Evolutionary conservation across 306 rosid genomes (phyloP).

Genomic region (Lupinus albus): DNA sequence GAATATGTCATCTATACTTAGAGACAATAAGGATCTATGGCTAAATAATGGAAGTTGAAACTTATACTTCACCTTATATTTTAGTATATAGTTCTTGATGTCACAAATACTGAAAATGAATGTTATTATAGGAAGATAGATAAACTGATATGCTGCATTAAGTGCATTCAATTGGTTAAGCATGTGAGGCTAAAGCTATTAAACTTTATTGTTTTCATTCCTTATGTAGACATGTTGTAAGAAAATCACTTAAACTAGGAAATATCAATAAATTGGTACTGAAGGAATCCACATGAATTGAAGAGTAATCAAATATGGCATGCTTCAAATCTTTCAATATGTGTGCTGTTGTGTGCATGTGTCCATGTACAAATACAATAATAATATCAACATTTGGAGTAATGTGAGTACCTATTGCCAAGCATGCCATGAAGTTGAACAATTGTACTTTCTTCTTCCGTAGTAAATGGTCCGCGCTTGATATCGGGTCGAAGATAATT

Average conservation of each 20-base stretch:
- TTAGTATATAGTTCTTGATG: background rate
- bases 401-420: constrained; percentile 47
- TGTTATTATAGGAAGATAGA: too few species aligned
- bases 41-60: background rate
- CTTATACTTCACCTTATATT: background rate
- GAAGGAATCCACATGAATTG: too few species aligned
- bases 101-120: background rate
- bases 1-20: background rate
- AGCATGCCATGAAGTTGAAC: constrained; percentile 51
- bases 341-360: background rate
- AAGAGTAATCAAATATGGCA: too few species aligned
- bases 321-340: too few species aligned
- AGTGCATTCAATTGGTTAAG: too few species aligned
- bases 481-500: constrained; percentile 56
- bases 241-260: too few species aligned
- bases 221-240: too few species aligned
- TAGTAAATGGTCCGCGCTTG: constrained; percentile 52
- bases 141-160: too few species aligned
- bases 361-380: background rate
- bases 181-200: too few species aligned
- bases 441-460: constrained; percentile 46
- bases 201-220: too few species aligned
- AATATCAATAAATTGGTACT: too few species aligned
- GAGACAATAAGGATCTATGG: background rate
- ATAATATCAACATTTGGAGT: constrained; percentile 1